Percentiles rank a stretch among this genome's conserved stretches.
These are phyloP conservation scores for Paradendryphiella salina DNA, from an alignment of 2,329 filamentous ascomycete genomes.

Conservation along the genomic window DNA sequence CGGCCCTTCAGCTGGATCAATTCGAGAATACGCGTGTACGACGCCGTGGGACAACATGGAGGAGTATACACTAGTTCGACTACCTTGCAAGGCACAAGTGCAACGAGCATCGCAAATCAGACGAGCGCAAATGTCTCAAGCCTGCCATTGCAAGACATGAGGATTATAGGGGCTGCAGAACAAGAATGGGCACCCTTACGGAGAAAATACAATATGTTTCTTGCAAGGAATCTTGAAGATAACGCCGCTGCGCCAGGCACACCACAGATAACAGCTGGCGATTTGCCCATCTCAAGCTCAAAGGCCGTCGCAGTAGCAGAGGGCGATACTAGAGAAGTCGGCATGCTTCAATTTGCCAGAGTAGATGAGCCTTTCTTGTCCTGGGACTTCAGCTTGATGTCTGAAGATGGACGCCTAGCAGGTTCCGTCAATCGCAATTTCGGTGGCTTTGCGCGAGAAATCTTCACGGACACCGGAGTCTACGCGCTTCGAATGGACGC, in stretches of 20 bases:
- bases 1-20: conserved; percentile 67
- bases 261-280: conserved; percentile 49
- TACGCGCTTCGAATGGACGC: conserved; percentile 68
- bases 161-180: conserved; percentile 65
- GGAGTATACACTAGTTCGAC: conserved; percentile 47
- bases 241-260: conserved; percentile 43
- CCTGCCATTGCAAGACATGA: conserved; percentile 61
- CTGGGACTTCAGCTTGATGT: conserved; percentile 65
- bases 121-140: conserved; percentile 58
- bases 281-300: conserved; percentile 54
- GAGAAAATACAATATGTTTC: conserved; percentile 67
- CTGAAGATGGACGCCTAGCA: conserved; percentile 55
- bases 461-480: conserved; percentile 68
- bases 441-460: conserved; percentile 63
- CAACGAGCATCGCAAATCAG: conserved; percentile 49
- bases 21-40: conserved; percentile 53
- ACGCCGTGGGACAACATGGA: conserved; percentile 30
- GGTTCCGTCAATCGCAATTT: conserved; percentile 68
- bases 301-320: conserved; percentile 53
- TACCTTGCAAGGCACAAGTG: conserved; percentile 51
- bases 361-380: conserved; percentile 66
- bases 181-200: conserved; percentile 66
- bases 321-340: conserved; percentile 44
- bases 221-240: conserved; percentile 55
- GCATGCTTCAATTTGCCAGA: conserved; percentile 63